A percentile compares a stretch with the other conserved stretches of the same genome.
Conservation (phyloP, 768 basidiomycete genomes). For the Rossbeevera mucosa region DNA sequence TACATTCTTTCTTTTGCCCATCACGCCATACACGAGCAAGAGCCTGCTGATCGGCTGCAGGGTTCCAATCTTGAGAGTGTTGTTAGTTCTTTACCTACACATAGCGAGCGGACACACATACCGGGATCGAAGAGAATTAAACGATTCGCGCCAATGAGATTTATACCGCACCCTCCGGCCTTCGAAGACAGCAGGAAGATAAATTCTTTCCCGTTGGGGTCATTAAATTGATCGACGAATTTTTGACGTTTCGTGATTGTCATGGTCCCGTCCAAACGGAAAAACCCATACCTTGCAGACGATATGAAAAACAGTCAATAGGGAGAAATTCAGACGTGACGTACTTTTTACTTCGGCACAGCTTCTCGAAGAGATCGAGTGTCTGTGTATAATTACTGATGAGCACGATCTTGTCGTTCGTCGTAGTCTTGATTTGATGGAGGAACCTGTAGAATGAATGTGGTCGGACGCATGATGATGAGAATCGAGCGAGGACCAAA, state of each 20-base stretch:
- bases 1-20: constrained; percentile 99
- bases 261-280: constrained; percentile 95
- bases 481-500: background rate
- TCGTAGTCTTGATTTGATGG: constrained; percentile 73
- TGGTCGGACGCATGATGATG: background rate
- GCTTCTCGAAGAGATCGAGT: constrained; percentile 85
- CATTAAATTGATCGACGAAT: constrained; percentile 93
- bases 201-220: constrained; percentile 90
- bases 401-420: constrained; percentile 91
- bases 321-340: constrained; percentile 10
- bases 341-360: constrained; percentile 82
- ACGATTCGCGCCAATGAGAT: constrained; percentile 92
- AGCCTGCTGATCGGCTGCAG: constrained; percentile 97
- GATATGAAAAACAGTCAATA: background rate
- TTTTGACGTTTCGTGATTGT: constrained; percentile 88
- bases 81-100: background rate
- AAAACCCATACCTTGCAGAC: constrained; percentile 72
- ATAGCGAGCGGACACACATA: constrained; percentile 28
- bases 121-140: constrained; percentile 95
- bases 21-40: constrained; percentile 99
- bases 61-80: constrained; percentile 82
- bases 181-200: constrained; percentile 93
- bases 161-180: constrained; percentile 95
- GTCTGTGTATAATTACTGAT: constrained; percentile 98
- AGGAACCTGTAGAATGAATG: constrained; percentile 57